Percentiles rank a stretch among this genome's conserved stretches.
phyloP scores from a whole-genome alignment of 306 rosid species.

The Pueraria montana region DNA sequence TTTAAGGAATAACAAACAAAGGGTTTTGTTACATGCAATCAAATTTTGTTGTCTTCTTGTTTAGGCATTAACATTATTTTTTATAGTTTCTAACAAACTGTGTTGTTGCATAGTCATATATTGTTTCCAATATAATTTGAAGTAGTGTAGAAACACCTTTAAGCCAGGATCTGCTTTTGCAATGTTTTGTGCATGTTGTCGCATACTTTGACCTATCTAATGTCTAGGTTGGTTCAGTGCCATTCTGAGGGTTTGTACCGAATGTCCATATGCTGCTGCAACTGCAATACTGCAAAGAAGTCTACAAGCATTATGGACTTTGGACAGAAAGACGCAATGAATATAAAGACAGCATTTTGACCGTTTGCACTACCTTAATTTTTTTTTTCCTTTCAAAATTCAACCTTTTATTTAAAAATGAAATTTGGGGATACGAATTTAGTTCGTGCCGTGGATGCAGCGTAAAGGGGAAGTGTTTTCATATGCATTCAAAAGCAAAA shows the following conservation, averaged over 20 bases:
- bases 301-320: not conserved
- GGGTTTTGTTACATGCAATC: not conserved
- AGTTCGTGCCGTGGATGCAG: too few relatives aligned
- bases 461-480: too few relatives aligned
- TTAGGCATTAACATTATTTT: not conserved
- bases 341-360: not conserved
- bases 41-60: not conserved
- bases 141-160: not conserved
- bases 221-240: not conserved
- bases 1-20: not conserved
- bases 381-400: not conserved
- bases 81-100: not conserved
- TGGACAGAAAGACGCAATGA: not conserved
- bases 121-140: not conserved
- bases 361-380: not conserved
- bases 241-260: conserved; percentile 15
- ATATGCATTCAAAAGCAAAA: too few relatives aligned
- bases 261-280: not conserved
- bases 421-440: too few relatives aligned
- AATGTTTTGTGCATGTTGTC: conserved; percentile 1
- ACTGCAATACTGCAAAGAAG: not conserved
- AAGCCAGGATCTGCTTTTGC: conserved; percentile 4
- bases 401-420: too few relatives aligned
- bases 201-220: conserved; percentile 14
- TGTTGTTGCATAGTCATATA: too few relatives aligned